phyloP scores from a whole-genome alignment of 495 filamentous ascomycete genomes.

The Coniosporium apollinis region DNA sequence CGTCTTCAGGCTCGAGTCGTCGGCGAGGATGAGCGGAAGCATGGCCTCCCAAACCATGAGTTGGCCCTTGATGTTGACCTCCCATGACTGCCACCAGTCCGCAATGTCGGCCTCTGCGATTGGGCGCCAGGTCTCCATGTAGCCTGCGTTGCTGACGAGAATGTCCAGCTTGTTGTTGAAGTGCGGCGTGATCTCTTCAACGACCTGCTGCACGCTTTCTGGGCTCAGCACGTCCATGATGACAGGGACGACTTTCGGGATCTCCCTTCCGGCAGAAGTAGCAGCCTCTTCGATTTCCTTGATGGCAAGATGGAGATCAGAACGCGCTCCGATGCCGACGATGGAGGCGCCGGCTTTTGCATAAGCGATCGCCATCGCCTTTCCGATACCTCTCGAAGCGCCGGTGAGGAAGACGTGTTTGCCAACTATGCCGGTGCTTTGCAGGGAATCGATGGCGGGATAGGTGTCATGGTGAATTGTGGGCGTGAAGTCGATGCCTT shows the following conservation, averaged over 20 bases:
- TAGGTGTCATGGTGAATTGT: slow-evolving; percentile 16
- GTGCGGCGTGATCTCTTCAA: slow-evolving; percentile 13
- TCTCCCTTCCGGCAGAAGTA: slow-evolving; percentile 16
- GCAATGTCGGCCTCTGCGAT: slow-evolving; percentile 29
- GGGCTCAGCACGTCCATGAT: slow-evolving; percentile 27
- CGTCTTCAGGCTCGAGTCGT: slow-evolving; percentile 12
- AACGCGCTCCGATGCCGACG: slow-evolving; percentile 28
- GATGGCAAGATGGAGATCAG: slow-evolving; percentile 20
- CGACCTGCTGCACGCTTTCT: slow-evolving; percentile 22
- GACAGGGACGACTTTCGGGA: slow-evolving; percentile 28
- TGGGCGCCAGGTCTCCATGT: slow-evolving; percentile 19
- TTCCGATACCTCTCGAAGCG: slow-evolving; percentile 16
- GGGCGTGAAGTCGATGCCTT: slow-evolving; percentile 2
- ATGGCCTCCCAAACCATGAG: slow-evolving; percentile 29
- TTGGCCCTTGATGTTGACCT: slow-evolving; percentile 31
- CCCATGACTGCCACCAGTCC: slow-evolving; percentile 29
- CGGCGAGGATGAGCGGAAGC: slow-evolving; percentile 25
- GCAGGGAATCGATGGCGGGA: slow-evolving; percentile 14
- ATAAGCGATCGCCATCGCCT: slow-evolving; percentile 14
- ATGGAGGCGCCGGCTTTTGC: slow-evolving; percentile 13
- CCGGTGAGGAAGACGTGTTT: slow-evolving; percentile 18
- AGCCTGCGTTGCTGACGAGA: slow-evolving; percentile 38
- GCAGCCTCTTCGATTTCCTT: slow-evolving; percentile 25
- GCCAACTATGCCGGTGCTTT: slow-evolving; percentile 10
- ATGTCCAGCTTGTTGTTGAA: slow-evolving; percentile 32